A percentile compares a stretch with the other conserved stretches of the same genome.
Conservation (phyloP, 768 basidiomycete genomes). For the Terana coerulea region DNA sequence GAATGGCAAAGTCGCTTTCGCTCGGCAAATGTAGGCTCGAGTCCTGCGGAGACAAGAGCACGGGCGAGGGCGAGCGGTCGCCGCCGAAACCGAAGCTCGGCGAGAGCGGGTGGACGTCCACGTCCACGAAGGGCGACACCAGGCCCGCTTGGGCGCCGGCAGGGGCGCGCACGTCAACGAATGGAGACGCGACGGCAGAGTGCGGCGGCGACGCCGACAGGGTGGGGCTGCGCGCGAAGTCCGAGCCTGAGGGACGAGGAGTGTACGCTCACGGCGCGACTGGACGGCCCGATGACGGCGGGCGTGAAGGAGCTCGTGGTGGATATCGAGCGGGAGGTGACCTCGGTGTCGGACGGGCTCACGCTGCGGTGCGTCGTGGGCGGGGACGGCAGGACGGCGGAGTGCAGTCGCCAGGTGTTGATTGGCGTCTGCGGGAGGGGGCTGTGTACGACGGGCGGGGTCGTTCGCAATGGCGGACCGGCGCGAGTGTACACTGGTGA, state of each 20-base stretch:
- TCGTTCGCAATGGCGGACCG: background rate
- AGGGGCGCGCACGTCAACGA: slow-evolving; percentile 18
- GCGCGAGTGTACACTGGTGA: slow-evolving; percentile 4
- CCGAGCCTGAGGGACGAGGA: background rate
- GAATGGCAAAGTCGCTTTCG: slow-evolving; percentile 19
- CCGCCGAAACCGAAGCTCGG: slow-evolving; percentile 3
- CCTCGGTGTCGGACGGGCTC: slow-evolving; percentile 7
- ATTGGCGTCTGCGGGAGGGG: slow-evolving; percentile 7
- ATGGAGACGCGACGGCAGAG: slow-evolving; percentile 18
- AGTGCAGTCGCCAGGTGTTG: background rate
- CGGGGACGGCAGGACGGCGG: slow-evolving; percentile 1
- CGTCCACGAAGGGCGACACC: slow-evolving; percentile 9
- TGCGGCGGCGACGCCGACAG: background rate
- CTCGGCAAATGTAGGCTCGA: background rate
- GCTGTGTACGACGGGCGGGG: slow-evolving; percentile 9
- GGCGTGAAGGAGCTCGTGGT: slow-evolving; percentile 16
- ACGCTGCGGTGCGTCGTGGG: slow-evolving; percentile 3
- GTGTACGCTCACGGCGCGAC: background rate
- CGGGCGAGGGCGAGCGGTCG: slow-evolving; percentile 8
- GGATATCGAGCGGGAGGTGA: slow-evolving; percentile 5
- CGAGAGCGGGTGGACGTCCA: background rate
- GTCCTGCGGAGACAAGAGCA: slow-evolving; percentile 12
- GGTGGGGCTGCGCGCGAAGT: slow-evolving; percentile 9
- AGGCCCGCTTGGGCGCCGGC: slow-evolving; percentile 4
- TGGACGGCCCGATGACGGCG: slow-evolving; percentile 12